Evolutionary conservation across 2,329 filamentous ascomycete species (phyloP).

Genomic region (Colletotrichum ledebouriae): DNA sequence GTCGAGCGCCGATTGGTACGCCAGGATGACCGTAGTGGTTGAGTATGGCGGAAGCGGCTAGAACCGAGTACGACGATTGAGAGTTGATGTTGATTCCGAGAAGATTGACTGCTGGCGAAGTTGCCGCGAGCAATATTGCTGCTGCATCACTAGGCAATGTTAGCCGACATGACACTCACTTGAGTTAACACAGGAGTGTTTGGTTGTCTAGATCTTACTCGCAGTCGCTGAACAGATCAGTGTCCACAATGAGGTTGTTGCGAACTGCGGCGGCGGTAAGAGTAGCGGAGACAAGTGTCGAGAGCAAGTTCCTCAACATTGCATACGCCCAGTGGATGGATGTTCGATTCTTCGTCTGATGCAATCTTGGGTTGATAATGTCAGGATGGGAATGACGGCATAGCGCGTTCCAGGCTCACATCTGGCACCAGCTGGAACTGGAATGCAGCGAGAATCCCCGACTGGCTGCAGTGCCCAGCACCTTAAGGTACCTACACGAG

Average conservation of each 20-base stretch:
- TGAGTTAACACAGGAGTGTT: too few relatives aligned
- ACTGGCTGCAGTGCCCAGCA: too few relatives aligned
- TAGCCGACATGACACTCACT: background rate
- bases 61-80: conserved; percentile 56
- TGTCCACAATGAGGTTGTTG: conserved; percentile 60
- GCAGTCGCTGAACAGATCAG: conserved; percentile 62
- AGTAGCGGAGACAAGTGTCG: background rate
- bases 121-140: conserved; percentile 58
- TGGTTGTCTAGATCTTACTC: conserved; percentile 50
- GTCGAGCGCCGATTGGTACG: conserved; percentile 54
- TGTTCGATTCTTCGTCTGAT: background rate
- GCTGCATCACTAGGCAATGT: conserved; percentile 53
- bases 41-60: conserved; percentile 56
- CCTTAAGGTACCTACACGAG: too few relatives aligned
- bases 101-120: conserved; percentile 53
- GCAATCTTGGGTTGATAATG: background rate
- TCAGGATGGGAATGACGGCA: too few relatives aligned
- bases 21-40: conserved; percentile 55
- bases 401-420: background rate
- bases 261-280: background rate
- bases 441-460: too few relatives aligned
- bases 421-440: background rate
- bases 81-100: conserved; percentile 58
- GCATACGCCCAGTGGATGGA: too few relatives aligned
- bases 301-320: background rate